A percentile compares a stretch with the other conserved stretches of the same genome.
Evolutionary conservation across 768 basidiomycete species (phyloP).

Genomic region (Psilocybe cyanescens): DNA sequence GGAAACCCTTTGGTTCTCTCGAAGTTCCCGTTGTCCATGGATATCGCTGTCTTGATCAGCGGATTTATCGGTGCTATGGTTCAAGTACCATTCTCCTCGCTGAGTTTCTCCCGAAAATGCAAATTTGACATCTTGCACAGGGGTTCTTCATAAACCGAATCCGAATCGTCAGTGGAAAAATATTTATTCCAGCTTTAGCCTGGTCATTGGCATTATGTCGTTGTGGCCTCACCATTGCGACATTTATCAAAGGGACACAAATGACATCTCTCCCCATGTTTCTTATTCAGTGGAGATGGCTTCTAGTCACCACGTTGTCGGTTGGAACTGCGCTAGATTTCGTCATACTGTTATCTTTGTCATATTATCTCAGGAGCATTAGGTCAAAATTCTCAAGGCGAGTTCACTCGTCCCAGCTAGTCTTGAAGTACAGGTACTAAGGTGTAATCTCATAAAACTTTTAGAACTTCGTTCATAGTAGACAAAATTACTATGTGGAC

Average conservation of each 20-base stretch:
- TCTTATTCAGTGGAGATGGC: neutral
- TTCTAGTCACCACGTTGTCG: neutral
- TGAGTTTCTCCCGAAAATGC: neutral
- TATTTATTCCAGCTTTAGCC: neutral
- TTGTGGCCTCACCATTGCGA: neutral
- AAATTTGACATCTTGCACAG: neutral
- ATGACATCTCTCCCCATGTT: neutral
- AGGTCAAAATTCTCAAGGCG: neutral
- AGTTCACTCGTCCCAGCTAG: neutral
- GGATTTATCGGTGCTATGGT: neutral
- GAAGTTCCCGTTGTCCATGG: neutral
- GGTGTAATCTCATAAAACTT: neutral
- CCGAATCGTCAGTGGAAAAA: neutral
- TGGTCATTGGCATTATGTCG: neutral
- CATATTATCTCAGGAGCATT: neutral
- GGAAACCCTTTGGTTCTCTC: neutral
- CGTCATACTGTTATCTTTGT: neutral
- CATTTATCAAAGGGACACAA: neutral
- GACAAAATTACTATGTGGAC: constrained; percentile 9
- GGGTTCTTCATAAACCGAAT: neutral
- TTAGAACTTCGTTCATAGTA: neutral
- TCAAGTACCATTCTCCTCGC: neutral
- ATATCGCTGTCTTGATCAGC: neutral
- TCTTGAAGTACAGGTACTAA: neutral
- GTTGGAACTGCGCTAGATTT: neutral